Evolutionary conservation across 108 stramenopile genomes (phyloP).

Genomic region (Tribonema minus): DNA sequence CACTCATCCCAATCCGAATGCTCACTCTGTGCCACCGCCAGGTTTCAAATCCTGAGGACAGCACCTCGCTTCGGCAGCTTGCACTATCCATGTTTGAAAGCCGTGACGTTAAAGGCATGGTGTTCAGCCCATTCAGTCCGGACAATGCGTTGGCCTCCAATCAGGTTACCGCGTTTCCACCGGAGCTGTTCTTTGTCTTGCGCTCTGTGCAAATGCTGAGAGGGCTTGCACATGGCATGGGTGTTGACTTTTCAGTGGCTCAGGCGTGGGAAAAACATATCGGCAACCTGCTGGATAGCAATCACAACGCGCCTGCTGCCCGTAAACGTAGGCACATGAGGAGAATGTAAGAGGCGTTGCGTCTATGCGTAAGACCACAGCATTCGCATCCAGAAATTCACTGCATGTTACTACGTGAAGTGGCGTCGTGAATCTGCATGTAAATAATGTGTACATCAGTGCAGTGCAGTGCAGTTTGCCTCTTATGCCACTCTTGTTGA

Average conservation of each 20-base stretch:
- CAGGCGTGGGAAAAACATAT: neutral
- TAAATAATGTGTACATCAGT: too few species aligned
- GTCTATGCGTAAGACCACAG: too few species aligned
- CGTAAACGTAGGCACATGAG: too few species aligned
- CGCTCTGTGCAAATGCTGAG: slow-evolving; percentile 7
- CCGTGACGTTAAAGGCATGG: neutral
- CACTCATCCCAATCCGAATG: too few species aligned
- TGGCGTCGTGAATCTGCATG: too few species aligned
- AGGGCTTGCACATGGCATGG: neutral
- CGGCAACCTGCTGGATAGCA: neutral
- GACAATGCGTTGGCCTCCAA: neutral
- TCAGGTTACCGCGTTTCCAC: neutral
- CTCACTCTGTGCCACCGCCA: neutral
- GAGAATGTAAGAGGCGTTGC: too few species aligned
- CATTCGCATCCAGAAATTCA: too few species aligned
- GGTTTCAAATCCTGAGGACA: neutral
- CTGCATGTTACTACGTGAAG: too few species aligned
- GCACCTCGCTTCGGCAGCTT: neutral
- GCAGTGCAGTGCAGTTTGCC: too few species aligned
- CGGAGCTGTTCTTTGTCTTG: slow-evolving; percentile 14
- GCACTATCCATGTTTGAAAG: slow-evolving; percentile 11
- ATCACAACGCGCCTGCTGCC: too few species aligned
- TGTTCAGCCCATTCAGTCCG: neutral
- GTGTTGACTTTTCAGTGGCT: neutral
- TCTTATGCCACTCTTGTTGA: too few species aligned